phyloP scores from a whole-genome alignment of 257 asterid genomes.

The Ilex aquifolium region DNA sequence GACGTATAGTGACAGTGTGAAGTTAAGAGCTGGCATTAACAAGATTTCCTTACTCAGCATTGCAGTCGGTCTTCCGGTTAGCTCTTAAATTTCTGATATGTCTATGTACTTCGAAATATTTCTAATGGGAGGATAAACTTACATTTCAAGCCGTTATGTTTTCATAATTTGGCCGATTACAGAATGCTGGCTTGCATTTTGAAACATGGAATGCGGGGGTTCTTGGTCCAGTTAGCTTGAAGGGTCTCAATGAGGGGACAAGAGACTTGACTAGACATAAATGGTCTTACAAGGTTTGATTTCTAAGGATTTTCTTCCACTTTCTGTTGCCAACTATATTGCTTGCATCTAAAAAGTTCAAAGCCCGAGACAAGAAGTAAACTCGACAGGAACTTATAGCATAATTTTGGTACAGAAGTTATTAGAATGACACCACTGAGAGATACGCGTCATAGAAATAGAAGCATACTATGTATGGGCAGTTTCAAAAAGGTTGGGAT shows the following conservation, averaged over 20 bases:
- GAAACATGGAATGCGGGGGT: slow-evolving; percentile 3
- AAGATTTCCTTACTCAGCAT: neutral
- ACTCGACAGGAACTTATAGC: neutral
- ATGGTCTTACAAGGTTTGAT: slow-evolving; percentile 17
- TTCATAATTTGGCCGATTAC: neutral
- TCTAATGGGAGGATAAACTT: neutral
- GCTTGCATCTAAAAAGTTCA: neutral
- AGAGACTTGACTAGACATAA: slow-evolving; percentile 9
- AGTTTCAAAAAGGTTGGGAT: too few relatives aligned
- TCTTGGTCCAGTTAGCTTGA: slow-evolving; percentile 9
- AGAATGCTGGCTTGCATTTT: neutral
- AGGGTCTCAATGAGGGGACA: slow-evolving; percentile 15
- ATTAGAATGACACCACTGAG: neutral
- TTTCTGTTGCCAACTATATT: neutral
- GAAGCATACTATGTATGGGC: neutral
- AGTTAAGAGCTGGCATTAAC: neutral
- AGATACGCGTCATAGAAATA: neutral
- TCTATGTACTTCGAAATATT: neutral
- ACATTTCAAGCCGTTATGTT: neutral
- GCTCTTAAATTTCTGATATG: neutral
- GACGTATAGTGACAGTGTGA: neutral
- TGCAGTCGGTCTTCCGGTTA: neutral
- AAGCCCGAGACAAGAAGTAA: too few relatives aligned
- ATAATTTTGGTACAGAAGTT: neutral
- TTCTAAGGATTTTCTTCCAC: neutral